Evolutionary conservation across 106 monocot genomes (phyloP).

Genomic region (Dendrobium catenatum): DNA sequence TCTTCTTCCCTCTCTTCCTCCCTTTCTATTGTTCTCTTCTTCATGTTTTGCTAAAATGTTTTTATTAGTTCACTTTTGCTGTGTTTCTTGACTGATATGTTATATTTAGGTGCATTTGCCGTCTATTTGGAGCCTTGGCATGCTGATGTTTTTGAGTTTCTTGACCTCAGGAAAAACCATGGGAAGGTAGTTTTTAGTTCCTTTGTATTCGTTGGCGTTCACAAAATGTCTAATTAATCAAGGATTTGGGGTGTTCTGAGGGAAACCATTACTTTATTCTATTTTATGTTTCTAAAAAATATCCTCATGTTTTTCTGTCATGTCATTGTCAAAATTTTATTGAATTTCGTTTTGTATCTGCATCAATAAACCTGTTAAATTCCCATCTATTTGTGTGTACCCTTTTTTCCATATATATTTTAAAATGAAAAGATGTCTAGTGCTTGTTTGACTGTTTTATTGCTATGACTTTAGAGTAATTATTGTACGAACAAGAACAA

Average conservation of each 20-base stretch:
- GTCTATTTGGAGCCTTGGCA: conserved; percentile 99
- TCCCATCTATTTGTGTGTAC: neutral
- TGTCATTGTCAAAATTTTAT: neutral
- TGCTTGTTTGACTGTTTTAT: neutral
- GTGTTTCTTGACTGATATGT: neutral
- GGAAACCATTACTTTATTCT: neutral
- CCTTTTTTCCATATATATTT: neutral
- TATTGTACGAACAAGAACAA: too few species aligned
- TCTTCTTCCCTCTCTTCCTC: neutral
- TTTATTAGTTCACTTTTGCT: neutral
- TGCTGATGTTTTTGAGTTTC: conserved; percentile 95
- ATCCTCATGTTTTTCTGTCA: neutral
- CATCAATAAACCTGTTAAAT: neutral
- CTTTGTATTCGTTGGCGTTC: neutral
- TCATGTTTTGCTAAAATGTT: neutral
- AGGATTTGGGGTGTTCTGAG: neutral
- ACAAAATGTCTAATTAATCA: neutral
- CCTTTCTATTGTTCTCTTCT: neutral
- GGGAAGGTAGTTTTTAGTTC: conserved; percentile 60
- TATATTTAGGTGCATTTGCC: conserved; percentile 78
- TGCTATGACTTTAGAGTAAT: too few species aligned
- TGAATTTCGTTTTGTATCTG: neutral
- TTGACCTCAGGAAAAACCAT: conserved; percentile 96
- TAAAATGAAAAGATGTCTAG: neutral
- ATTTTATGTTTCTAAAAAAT: neutral